Conservation (phyloP, 805 yeast species). For the Schwanniomyces occidentalis region DNA sequence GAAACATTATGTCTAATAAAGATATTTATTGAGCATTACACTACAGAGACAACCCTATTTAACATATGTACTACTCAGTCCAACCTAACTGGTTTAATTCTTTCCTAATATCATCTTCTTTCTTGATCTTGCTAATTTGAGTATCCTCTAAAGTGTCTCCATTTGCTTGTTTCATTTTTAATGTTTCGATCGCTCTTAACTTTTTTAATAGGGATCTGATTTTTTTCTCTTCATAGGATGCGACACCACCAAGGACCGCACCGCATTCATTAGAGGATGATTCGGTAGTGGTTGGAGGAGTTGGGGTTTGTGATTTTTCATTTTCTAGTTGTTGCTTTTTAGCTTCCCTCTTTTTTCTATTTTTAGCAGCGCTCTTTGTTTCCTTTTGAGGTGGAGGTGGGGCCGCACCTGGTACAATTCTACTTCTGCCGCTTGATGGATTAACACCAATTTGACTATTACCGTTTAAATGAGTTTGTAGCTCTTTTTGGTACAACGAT, state of each 20-base stretch:
- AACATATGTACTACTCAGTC: slow-evolving; percentile 22
- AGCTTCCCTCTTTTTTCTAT: slow-evolving; percentile 73
- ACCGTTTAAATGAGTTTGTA: slow-evolving; percentile 27
- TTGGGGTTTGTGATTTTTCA: slow-evolving; percentile 10
- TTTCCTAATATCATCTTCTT: slow-evolving; percentile 76
- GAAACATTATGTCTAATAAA: no score
- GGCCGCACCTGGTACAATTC: slow-evolving; percentile 60
- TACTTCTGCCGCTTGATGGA: slow-evolving; percentile 28
- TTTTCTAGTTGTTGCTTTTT: slow-evolving; percentile 34
- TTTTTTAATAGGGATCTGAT: slow-evolving; percentile 88
- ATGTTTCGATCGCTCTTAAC: slow-evolving; percentile 89
- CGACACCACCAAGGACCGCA: slow-evolving; percentile 59
- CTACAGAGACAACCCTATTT: no score
- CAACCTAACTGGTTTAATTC: slow-evolving; percentile 79
- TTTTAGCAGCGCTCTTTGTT: slow-evolving; percentile 67
- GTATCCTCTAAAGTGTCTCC: slow-evolving; percentile 92
- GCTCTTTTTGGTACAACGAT: slow-evolving; percentile 60
- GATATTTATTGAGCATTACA: no score
- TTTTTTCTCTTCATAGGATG: slow-evolving; percentile 86
- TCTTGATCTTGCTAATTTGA: slow-evolving; percentile 83
- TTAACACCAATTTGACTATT: slow-evolving; percentile 24
- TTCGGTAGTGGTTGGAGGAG: slow-evolving; percentile 13
- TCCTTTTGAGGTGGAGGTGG: slow-evolving; percentile 44
- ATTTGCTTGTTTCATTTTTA: slow-evolving; percentile 78
- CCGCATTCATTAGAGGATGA: slow-evolving; percentile 39